Evolutionary conservation across 148 eudicot genomes (phyloP).

Genomic region (Dysphania ambrosioides): DNA sequence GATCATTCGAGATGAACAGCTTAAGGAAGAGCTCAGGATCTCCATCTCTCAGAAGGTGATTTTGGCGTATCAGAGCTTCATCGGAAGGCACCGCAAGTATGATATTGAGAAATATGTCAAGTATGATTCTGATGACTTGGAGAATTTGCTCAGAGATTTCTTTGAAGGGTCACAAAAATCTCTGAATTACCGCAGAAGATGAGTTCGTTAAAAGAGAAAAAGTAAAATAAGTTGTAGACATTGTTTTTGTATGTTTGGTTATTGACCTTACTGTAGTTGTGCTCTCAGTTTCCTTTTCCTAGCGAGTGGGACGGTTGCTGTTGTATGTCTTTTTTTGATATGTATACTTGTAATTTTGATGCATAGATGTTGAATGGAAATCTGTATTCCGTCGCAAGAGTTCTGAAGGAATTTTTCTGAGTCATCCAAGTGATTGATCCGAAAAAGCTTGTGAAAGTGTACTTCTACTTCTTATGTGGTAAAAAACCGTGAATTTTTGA

Average conservation of each 20-base stretch:
- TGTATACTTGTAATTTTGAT: constrained; percentile 22
- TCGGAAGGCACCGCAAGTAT: constrained; percentile 24
- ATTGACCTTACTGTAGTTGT: constrained; percentile 13
- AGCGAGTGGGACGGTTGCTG: constrained; percentile 26
- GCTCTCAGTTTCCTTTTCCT: constrained; percentile 11
- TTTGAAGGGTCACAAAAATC: constrained; percentile 62
- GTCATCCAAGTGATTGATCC: too few relatives aligned
- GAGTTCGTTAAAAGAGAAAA: neutral
- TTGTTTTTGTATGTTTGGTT: constrained; percentile 7
- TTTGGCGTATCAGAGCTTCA: constrained; percentile 59
- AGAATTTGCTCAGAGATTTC: constrained; percentile 45
- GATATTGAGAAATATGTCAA: constrained; percentile 56
- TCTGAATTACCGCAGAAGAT: constrained; percentile 33
- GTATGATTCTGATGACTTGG: constrained; percentile 66
- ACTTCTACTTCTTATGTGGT: too few relatives aligned
- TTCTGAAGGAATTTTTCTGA: too few relatives aligned
- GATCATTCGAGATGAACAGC: constrained; percentile 52
- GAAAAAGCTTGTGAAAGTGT: too few relatives aligned
- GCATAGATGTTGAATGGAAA: constrained; percentile 26
- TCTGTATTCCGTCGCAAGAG: constrained; percentile 10
- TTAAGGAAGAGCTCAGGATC: constrained; percentile 59
- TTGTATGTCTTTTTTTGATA: constrained; percentile 15
- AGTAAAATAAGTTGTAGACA: constrained; percentile 5
- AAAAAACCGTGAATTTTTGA: too few relatives aligned
- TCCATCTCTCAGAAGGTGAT: constrained; percentile 51